phyloP scores from a whole-genome alignment of 768 basidiomycete species.

The Mycena crocata region DNA sequence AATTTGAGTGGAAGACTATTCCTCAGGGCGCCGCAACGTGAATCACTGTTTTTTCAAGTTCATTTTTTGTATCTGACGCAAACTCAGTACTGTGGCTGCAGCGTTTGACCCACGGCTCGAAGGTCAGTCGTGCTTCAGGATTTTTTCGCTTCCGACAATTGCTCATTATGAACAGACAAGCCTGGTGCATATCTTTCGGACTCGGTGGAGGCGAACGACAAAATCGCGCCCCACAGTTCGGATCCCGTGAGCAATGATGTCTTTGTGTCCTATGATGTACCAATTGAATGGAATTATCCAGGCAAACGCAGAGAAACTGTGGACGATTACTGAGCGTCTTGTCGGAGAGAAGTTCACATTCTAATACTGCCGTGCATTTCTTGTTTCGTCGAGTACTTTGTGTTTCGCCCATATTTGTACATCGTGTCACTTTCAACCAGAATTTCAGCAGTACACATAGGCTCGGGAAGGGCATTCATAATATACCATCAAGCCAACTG shows the following conservation, averaged over 20 bases:
- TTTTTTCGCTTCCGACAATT: neutral
- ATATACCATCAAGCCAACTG: no score
- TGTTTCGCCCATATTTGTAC: no score
- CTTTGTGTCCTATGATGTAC: no score
- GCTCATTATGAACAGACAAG: neutral
- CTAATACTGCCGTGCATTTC: no score
- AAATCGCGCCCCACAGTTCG: neutral
- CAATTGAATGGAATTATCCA: neutral
- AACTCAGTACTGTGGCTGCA: neutral
- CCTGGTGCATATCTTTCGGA: constrained; percentile 11
- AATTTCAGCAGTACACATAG: no score
- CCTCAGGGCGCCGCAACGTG: no score
- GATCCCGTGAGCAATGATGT: constrained; percentile 6
- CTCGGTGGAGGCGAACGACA: neutral
- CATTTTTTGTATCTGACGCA: neutral
- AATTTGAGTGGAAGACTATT: neutral
- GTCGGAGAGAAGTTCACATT: constrained; percentile 9
- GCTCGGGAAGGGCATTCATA: no score
- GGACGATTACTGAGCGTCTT: constrained; percentile 10
- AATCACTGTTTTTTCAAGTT: no score
- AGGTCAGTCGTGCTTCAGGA: neutral
- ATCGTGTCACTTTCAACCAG: no score
- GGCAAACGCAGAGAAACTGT: constrained; percentile 1
- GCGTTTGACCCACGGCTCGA: neutral
- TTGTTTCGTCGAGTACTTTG: no score